phyloP scores from a whole-genome alignment of 1,284 basidiomycete genomes.

The Moesziomyces sp. region DNA sequence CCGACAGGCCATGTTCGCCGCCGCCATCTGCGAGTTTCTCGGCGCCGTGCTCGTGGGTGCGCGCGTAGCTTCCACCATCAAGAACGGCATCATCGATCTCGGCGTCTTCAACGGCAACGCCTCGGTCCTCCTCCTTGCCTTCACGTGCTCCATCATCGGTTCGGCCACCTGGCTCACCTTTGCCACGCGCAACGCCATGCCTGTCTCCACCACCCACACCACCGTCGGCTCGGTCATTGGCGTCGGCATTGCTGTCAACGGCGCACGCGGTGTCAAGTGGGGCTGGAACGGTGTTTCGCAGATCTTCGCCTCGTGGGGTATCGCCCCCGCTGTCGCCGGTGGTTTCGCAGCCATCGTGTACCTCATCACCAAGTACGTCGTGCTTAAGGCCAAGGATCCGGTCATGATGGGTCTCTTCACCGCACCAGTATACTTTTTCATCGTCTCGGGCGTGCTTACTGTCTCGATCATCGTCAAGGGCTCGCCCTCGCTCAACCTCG shows the following conservation, averaged over 20 bases:
- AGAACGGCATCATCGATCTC: constrained; percentile 49
- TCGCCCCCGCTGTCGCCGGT: constrained; percentile 42
- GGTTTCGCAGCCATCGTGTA: constrained; percentile 39
- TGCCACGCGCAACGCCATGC: constrained; percentile 44
- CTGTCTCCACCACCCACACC: constrained; percentile 53
- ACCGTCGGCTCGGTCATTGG: constrained; percentile 46
- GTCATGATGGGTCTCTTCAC: constrained; percentile 31
- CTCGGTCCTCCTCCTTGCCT: constrained; percentile 36
- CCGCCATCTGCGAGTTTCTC: constrained; percentile 48
- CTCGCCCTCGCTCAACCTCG: constrained; percentile 44
- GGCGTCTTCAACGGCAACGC: constrained; percentile 38
- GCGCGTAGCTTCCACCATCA: constrained; percentile 47
- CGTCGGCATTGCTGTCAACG: constrained; percentile 41
- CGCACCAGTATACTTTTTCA: constrained; percentile 44
- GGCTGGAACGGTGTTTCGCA: constrained; percentile 46
- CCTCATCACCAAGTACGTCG: constrained; percentile 42
- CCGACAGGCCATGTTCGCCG: constrained; percentile 37
- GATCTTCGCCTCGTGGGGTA: constrained; percentile 50
- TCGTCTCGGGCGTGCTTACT: constrained; percentile 35
- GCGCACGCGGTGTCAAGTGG: constrained; percentile 40
- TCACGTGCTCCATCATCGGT: constrained; percentile 50
- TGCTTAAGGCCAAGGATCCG: constrained; percentile 34
- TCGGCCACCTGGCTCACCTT: constrained; percentile 46
- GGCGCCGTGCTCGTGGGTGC: constrained; percentile 50
- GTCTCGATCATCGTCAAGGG: constrained; percentile 48